A percentile compares a stretch with the other conserved stretches of the same genome.
Conservation (phyloP, 2,329 filamentous ascomycete species). For the Periconia digitata region DNA sequence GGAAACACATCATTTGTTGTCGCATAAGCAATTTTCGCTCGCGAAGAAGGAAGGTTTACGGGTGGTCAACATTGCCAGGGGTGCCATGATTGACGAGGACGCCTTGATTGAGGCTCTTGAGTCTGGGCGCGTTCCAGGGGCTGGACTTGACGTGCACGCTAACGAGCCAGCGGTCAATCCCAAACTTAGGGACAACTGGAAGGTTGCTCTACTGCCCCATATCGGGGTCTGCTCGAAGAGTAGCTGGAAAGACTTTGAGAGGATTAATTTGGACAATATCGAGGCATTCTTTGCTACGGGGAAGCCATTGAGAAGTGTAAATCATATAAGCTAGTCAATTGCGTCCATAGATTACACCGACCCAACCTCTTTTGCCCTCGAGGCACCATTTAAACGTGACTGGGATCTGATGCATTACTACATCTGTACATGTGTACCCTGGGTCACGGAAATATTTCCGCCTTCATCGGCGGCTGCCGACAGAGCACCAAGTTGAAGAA, state of each 20-base stretch:
- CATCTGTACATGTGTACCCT: too few relatives aligned
- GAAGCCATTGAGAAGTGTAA: constrained; percentile 58
- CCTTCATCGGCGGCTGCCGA: too few relatives aligned
- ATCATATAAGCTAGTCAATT: constrained; percentile 34
- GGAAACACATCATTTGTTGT: constrained; percentile 14
- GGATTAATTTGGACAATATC: constrained; percentile 62
- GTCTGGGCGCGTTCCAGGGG: constrained; percentile 33
- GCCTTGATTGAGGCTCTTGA: constrained; percentile 39
- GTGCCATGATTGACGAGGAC: constrained; percentile 38
- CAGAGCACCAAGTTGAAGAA: too few relatives aligned
- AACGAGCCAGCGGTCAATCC: constrained; percentile 38
- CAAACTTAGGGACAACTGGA: constrained; percentile 31
- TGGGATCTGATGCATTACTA: too few relatives aligned
- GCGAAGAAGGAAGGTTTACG: constrained; percentile 25
- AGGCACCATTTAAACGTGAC: too few relatives aligned
- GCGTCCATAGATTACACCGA: too few relatives aligned
- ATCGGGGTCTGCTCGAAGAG: constrained; percentile 63
- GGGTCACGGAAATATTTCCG: too few relatives aligned
- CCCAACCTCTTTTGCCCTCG: too few relatives aligned
- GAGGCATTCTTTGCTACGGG: constrained; percentile 54
- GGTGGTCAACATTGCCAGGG: constrained; percentile 42
- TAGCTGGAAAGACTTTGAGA: constrained; percentile 61
- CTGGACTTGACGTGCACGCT: constrained; percentile 41
- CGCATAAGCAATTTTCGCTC: constrained; percentile 6
- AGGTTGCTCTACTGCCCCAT: constrained; percentile 54